phyloP scores from a whole-genome alignment of 805 yeast genomes.

The Naumovozyma castellii region DNA sequence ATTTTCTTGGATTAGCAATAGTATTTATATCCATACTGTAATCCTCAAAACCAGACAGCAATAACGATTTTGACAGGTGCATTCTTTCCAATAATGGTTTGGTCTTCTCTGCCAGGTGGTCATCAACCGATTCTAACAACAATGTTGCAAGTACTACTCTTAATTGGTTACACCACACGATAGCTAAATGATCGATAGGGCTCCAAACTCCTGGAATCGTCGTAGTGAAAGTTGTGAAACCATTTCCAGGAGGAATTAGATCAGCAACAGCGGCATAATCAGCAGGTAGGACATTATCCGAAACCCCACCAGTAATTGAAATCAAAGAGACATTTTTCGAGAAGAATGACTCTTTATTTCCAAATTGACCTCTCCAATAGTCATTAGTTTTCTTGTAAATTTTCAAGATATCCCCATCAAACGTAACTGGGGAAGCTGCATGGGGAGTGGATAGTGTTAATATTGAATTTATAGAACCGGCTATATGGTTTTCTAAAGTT shows the following conservation, averaged over 20 bases:
- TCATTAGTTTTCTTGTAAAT: conserved; percentile 66
- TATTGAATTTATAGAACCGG: conserved; percentile 70
- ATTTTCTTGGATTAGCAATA: not conserved
- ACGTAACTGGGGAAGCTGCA: conserved; percentile 82
- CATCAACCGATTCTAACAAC: conserved; percentile 52
- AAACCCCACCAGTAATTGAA: conserved; percentile 82
- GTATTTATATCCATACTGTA: conserved; percentile 12
- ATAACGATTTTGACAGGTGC: conserved; percentile 38
- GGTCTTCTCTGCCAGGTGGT: conserved; percentile 39
- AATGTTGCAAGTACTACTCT: conserved; percentile 52
- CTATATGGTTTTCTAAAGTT: conserved; percentile 64
- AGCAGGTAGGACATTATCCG: conserved; percentile 76
- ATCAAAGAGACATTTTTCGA: conserved; percentile 51
- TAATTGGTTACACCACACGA: conserved; percentile 92
- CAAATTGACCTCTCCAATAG: conserved; percentile 67
- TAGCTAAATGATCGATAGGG: conserved; percentile 86
- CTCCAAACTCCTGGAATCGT: conserved; percentile 91
- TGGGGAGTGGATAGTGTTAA: conserved; percentile 88
- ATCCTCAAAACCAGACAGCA: conserved; percentile 51
- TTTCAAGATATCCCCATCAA: conserved; percentile 76
- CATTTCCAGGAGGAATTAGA: conserved; percentile 62
- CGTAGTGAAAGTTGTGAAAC: conserved; percentile 73
- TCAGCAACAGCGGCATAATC: conserved; percentile 75
- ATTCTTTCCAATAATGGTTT: conserved; percentile 47
- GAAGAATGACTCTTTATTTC: conserved; percentile 19